A percentile compares a stretch with the other conserved stretches of the same genome.
Evolutionary conservation across 352 stramenopile species (phyloP).

Genomic region (Globisporangium mamillatum): DNA sequence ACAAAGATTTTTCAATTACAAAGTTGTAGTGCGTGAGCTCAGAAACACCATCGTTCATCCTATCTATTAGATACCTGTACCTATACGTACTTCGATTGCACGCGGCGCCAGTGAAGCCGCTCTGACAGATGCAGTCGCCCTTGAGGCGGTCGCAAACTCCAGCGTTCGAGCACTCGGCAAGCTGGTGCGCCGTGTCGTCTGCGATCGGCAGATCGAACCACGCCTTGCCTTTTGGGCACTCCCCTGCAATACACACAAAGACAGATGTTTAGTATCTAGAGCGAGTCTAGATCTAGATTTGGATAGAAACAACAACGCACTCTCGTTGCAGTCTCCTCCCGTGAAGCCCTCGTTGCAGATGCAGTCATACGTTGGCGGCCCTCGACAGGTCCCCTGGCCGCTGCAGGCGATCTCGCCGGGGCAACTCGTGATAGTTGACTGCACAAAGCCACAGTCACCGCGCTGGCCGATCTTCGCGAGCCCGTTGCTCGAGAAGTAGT

Average conservation of each 20-base stretch:
- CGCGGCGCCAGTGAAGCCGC: slow-evolving; percentile 61
- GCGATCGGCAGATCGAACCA: slow-evolving; percentile 65
- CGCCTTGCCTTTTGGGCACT: slow-evolving; percentile 60
- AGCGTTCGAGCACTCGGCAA: slow-evolving; percentile 74
- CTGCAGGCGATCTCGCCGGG: slow-evolving; percentile 74
- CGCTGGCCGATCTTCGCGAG: slow-evolving; percentile 77
- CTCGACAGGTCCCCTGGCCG: slow-evolving; percentile 65
- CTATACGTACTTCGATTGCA: slow-evolving; percentile 57
- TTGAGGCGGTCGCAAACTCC: slow-evolving; percentile 64
- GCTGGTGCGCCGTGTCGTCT: slow-evolving; percentile 46
- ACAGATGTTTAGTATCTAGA: neutral
- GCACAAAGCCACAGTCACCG: slow-evolving; percentile 90
- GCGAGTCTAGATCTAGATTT: neutral
- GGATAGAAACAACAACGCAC: slow-evolving; percentile 10
- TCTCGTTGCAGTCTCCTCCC: slow-evolving; percentile 68
- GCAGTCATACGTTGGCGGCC: slow-evolving; percentile 72
- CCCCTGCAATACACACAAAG: slow-evolving; percentile 5
- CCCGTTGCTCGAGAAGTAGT: slow-evolving; percentile 83
- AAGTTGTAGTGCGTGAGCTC: neutral
- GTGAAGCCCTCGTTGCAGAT: slow-evolving; percentile 78
- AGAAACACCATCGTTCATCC: neutral
- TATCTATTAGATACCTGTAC: neutral
- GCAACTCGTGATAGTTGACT: slow-evolving; percentile 53
- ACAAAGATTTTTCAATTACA: neutral
- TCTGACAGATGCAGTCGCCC: slow-evolving; percentile 61